Conservation (phyloP, 352 stramenopile species). For the Phytophthora cajani region DNA sequence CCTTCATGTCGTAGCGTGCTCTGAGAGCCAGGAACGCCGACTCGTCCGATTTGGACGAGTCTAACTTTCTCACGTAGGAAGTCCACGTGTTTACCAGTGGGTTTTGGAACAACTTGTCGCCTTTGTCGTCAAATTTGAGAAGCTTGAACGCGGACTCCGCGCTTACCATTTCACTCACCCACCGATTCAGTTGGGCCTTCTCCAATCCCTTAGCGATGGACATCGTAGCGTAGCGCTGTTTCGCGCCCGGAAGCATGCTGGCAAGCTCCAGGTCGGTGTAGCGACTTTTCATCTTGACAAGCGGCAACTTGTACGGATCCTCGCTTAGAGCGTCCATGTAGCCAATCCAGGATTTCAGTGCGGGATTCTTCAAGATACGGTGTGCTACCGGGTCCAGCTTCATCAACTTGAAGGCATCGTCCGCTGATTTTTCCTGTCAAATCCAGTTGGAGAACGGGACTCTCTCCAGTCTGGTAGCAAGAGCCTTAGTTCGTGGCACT, state of each 20-base stretch:
- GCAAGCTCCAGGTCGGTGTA: too few species aligned
- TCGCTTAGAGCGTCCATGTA: neutral
- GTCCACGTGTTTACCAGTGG: neutral
- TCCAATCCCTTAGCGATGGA: neutral
- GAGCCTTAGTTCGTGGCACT: neutral
- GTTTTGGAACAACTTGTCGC: neutral
- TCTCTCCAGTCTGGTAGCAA: neutral
- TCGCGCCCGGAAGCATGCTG: too few species aligned
- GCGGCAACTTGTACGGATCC: too few species aligned
- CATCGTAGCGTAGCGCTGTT: too few species aligned
- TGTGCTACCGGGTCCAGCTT: neutral
- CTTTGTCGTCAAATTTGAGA: neutral
- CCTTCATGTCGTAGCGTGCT: neutral
- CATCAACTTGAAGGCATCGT: neutral
- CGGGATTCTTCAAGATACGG: neutral
- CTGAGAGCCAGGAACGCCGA: neutral
- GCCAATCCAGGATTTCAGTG: neutral
- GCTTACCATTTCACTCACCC: too few species aligned
- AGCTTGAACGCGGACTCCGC: neutral
- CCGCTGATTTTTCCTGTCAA: neutral
- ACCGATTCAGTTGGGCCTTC: too few species aligned
- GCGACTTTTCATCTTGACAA: too few species aligned
- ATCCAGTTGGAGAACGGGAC: neutral
- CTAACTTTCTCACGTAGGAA: neutral
- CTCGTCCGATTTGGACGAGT: neutral